Percentiles rank a stretch among this genome's conserved stretches.
Conservation (phyloP, 2,329 filamentous ascomycete genomes). For the Aspergillus texensis region DNA sequence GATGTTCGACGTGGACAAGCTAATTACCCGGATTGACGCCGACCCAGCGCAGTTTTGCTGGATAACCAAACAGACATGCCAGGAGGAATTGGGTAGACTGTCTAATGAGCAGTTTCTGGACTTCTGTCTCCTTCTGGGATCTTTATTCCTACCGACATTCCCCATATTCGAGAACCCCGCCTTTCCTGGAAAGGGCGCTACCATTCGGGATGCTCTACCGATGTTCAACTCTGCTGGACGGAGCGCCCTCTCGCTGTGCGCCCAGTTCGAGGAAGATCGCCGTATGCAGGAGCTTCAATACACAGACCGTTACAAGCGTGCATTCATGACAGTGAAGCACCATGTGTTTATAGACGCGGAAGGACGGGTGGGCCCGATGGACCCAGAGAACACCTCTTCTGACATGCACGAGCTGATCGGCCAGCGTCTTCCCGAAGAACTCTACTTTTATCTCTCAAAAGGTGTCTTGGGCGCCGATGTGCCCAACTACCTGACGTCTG, state of each 20-base stretch:
- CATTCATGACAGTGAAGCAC: slow-evolving; percentile 82
- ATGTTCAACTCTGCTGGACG: slow-evolving; percentile 67
- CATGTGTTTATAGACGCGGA: slow-evolving; percentile 77
- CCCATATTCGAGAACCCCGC: slow-evolving; percentile 71
- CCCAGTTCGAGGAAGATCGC: slow-evolving; percentile 77
- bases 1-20: slow-evolving; percentile 79
- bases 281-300: slow-evolving; percentile 73
- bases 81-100: slow-evolving; percentile 66
- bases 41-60: slow-evolving; percentile 66
- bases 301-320: slow-evolving; percentile 82
- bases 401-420: slow-evolving; percentile 90
- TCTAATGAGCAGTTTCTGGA: slow-evolving; percentile 79
- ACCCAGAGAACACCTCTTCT: slow-evolving; percentile 71
- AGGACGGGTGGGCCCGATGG: slow-evolving; percentile 76
- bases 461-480: slow-evolving; percentile 79
- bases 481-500: slow-evolving; percentile 78
- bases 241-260: slow-evolving; percentile 74
- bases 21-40: slow-evolving; percentile 61
- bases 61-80: slow-evolving; percentile 68
- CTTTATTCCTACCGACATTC: slow-evolving; percentile 75
- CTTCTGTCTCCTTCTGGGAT: slow-evolving; percentile 79
- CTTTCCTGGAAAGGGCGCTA: slow-evolving; percentile 58
- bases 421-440: slow-evolving; percentile 83
- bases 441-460: slow-evolving; percentile 85
- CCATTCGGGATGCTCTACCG: slow-evolving; percentile 75